Conservation (phyloP, 164 flowering plant species). For the Euptelea pleiosperma region DNA sequence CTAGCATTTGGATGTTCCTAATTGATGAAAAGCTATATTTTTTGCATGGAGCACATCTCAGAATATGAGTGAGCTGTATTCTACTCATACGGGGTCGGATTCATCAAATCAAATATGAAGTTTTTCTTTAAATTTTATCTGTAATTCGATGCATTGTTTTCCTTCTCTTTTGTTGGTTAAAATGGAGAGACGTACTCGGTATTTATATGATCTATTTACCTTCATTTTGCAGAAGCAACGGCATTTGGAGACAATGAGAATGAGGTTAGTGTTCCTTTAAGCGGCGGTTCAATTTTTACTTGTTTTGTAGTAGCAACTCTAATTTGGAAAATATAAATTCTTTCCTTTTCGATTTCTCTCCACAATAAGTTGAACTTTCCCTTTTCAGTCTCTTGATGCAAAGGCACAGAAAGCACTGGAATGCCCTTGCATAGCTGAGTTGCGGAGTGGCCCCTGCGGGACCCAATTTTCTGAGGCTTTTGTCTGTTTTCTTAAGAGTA, state of each 20-base stretch:
- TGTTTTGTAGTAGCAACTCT: neutral
- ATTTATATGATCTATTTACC: neutral
- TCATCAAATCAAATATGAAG: no score
- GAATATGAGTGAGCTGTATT: neutral
- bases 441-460: slow-evolving; percentile 84
- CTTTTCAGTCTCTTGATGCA: slow-evolving; percentile 66
- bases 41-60: neutral
- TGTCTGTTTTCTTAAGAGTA: slow-evolving; percentile 84
- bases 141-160: neutral
- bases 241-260: slow-evolving; percentile 58
- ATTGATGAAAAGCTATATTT: neutral
- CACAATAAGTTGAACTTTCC: neutral
- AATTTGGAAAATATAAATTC: neutral
- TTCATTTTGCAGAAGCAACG: slow-evolving; percentile 60
- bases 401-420: slow-evolving; percentile 80
- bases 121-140: neutral
- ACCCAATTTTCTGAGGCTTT: slow-evolving; percentile 78
- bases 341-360: neutral
- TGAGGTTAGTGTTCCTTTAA: slow-evolving; percentile 42
- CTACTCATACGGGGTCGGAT: neutral
- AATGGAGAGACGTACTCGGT: neutral
- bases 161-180: neutral
- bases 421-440: slow-evolving; percentile 87
- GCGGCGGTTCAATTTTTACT: neutral
- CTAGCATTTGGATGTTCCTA: neutral